Evolutionary conservation across 2,329 filamentous ascomycete species (phyloP).

Genomic region (Exophiala calicioides): DNA sequence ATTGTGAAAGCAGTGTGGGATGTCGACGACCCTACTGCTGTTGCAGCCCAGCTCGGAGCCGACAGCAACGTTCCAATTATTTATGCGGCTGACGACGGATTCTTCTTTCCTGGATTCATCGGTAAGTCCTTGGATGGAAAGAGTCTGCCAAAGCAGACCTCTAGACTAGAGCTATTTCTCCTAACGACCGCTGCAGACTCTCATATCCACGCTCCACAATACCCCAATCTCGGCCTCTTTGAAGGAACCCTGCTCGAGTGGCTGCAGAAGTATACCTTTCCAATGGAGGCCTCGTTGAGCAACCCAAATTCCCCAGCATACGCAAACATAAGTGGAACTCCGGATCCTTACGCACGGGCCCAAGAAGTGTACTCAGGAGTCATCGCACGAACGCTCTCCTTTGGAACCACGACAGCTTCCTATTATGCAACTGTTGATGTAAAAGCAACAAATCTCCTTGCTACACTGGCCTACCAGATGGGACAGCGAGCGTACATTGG

Average conservation of each 20-base stretch:
- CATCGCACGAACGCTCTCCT: conserved; percentile 74
- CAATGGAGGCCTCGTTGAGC: conserved; percentile 75
- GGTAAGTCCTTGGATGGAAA: conserved; percentile 42
- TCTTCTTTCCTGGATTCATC: too few species aligned
- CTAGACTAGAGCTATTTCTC: too few species aligned
- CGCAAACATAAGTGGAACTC: conserved; percentile 12
- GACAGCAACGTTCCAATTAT: conserved; percentile 8
- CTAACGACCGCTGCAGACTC: conserved; percentile 1
- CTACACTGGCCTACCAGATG: conserved; percentile 70
- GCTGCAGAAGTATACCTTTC: conserved; percentile 93
- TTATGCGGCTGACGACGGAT: conserved; percentile 16
- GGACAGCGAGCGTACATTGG: conserved; percentile 91
- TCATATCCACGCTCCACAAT: conserved; percentile 92
- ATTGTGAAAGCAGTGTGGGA: conserved; percentile 15
- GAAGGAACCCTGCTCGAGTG: conserved; percentile 92
- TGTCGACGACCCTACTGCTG: conserved; percentile 4
- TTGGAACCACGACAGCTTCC: conserved; percentile 88
- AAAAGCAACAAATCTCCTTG: conserved; percentile 81
- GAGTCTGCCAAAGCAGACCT: too few species aligned
- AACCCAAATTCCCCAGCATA: conserved; percentile 25
- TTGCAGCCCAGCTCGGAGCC: not conserved
- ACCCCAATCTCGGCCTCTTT: conserved; percentile 91
- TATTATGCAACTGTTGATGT: conserved; percentile 93
- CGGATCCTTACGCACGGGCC: conserved; percentile 58
- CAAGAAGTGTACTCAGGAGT: conserved; percentile 72